Evolutionary conservation across 2,329 filamentous ascomycete species (phyloP).

Genomic region (Fusarium staphyleae): DNA sequence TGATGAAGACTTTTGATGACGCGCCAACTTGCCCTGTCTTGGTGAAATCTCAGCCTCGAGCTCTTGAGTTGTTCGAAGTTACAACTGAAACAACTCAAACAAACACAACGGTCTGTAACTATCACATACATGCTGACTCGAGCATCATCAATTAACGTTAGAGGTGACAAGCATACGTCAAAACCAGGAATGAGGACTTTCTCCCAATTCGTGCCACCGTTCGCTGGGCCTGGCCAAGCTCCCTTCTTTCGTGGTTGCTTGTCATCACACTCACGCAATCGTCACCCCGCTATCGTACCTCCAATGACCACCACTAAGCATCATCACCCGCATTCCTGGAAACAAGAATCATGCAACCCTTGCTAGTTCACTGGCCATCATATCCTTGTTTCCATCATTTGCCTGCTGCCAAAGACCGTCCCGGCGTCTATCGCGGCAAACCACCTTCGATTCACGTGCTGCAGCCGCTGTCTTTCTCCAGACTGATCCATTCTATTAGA

Average conservation of each 20-base stretch:
- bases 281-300: not conserved
- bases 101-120: not conserved
- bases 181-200: not conserved
- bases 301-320: constrained; percentile 23
- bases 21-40: not conserved
- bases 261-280: constrained; percentile 1
- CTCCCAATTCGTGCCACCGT: not conserved
- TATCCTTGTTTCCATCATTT: not conserved
- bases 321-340: constrained; percentile 22
- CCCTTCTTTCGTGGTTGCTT: no score
- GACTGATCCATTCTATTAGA: no score
- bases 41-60: not conserved
- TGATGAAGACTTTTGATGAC: constrained; percentile 4
- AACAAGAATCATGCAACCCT: constrained; percentile 9
- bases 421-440: not conserved
- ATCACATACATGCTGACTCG: not conserved
- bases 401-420: not conserved
- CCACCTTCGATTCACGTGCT: not conserved
- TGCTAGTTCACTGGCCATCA: not conserved
- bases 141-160: not conserved
- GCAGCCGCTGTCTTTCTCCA: not conserved
- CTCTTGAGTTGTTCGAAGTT: not conserved
- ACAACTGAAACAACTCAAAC: not conserved
- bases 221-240: no score
- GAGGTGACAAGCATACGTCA: not conserved